A percentile compares a stretch with the other conserved stretches of the same genome.
Conservation (phyloP, 140 eudicot species). For the Cichorium intybus region DNA sequence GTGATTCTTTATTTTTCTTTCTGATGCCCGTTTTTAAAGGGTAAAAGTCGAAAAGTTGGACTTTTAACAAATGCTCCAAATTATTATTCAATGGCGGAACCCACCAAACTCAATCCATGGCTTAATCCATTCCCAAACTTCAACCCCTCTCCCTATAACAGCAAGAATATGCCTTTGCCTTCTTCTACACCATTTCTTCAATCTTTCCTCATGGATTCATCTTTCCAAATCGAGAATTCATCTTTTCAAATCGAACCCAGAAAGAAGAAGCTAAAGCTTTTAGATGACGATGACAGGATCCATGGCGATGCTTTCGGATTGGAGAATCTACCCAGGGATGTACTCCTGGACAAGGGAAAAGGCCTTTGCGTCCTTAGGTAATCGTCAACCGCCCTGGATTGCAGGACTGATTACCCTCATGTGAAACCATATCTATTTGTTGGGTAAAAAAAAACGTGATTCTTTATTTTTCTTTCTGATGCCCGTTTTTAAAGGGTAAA, state of each 20-base stretch:
- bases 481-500: slow-evolving; percentile 24
- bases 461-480: background rate
- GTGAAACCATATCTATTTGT: too few relatives aligned
- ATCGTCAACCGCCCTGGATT: too few relatives aligned
- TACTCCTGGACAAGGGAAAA: slow-evolving; percentile 33
- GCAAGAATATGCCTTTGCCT: background rate
- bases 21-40: slow-evolving; percentile 24
- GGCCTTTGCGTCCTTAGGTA: too few relatives aligned
- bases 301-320: slow-evolving; percentile 20
- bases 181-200: background rate
- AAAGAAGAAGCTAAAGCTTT: slow-evolving; percentile 24
- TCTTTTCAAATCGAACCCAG: slow-evolving; percentile 25
- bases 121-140: slow-evolving; percentile 21
- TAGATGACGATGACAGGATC: slow-evolving; percentile 7
- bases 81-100: slow-evolving; percentile 39
- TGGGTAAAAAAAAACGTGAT: too few relatives aligned
- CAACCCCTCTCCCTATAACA: slow-evolving; percentile 27
- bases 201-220: slow-evolving; percentile 33
- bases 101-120: slow-evolving; percentile 17
- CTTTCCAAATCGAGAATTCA: too few relatives aligned
- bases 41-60: slow-evolving; percentile 31
- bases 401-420: too few relatives aligned
- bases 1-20: background rate
- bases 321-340: slow-evolving; percentile 32
- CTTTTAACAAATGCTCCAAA: slow-evolving; percentile 40